Percentiles rank a stretch among this genome's conserved stretches.
phyloP scores from a whole-genome alignment of 2,329 filamentous ascomycete species.

The Aspergillus sp. region DNA sequence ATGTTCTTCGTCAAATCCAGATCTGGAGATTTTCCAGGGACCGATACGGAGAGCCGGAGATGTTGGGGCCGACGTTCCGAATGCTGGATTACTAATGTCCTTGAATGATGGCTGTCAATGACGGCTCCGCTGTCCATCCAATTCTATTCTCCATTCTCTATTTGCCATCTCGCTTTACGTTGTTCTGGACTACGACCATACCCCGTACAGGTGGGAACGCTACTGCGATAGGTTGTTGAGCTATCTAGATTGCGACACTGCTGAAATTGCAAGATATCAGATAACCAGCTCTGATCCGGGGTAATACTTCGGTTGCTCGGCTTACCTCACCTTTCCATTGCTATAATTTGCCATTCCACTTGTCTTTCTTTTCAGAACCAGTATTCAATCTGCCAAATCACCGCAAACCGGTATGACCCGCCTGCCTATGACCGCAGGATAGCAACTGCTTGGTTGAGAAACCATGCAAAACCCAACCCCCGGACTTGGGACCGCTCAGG shows the following conservation, averaged over 20 bases:
- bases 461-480: slow-evolving; percentile 11
- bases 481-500: neutral
- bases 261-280: no score
- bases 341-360: neutral
- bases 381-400: neutral
- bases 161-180: neutral
- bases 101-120: neutral
- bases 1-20: neutral
- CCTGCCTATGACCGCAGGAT: neutral
- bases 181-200: neutral
- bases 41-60: neutral
- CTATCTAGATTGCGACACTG: no score
- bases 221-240: no score
- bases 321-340: no score
- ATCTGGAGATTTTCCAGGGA: neutral
- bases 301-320: no score
- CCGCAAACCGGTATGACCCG: neutral
- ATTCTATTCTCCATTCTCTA: neutral
- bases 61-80: neutral
- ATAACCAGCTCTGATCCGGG: no score
- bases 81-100: neutral
- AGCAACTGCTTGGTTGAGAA: neutral
- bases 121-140: neutral
- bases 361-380: neutral
- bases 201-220: no score